Evolutionary conservation across 306 rosid genomes (phyloP).

Genomic region (Trichosanthes truncata): DNA sequence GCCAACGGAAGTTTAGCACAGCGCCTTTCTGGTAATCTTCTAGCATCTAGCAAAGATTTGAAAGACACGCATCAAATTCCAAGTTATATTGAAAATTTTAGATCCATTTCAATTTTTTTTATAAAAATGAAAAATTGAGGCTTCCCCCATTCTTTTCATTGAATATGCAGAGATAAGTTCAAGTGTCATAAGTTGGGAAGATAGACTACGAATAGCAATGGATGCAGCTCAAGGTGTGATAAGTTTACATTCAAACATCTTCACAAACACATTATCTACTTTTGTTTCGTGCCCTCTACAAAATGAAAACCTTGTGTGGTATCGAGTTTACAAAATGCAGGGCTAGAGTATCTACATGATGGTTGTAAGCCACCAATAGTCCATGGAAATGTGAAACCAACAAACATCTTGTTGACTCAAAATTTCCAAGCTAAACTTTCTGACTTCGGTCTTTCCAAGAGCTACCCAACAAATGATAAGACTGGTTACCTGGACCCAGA

Average conservation of each 20-base stretch:
- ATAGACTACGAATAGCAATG: slow-evolving; percentile 24
- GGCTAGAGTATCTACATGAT: slow-evolving; percentile 43
- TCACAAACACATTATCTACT: not conserved
- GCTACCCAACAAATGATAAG: not conserved
- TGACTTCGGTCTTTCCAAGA: slow-evolving; percentile 24
- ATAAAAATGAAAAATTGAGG: not conserved
- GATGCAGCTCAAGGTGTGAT: slow-evolving; percentile 31
- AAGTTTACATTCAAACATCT: not conserved
- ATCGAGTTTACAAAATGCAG: slow-evolving; percentile 12
- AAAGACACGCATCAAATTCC: not conserved
- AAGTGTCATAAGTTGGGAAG: slow-evolving; percentile 22
- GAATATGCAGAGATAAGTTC: not conserved
- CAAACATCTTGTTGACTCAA: slow-evolving; percentile 24
- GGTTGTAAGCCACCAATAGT: slow-evolving; percentile 37
- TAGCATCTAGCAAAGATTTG: not conserved
- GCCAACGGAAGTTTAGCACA: slow-evolving; percentile 13
- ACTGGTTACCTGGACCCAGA: slow-evolving; percentile 21
- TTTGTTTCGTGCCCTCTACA: not conserved
- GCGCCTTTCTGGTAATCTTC: slow-evolving; percentile 2
- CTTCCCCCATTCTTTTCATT: not conserved
- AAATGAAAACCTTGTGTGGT: not conserved
- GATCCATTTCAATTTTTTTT: not conserved
- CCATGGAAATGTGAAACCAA: slow-evolving; percentile 21
- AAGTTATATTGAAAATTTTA: not conserved
- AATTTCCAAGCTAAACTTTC: slow-evolving; percentile 20